These are phyloP conservation scores for Trichoderma arundinaceum DNA, from an alignment of 2,329 filamentous ascomycete genomes.

Conservation along the genomic window DNA sequence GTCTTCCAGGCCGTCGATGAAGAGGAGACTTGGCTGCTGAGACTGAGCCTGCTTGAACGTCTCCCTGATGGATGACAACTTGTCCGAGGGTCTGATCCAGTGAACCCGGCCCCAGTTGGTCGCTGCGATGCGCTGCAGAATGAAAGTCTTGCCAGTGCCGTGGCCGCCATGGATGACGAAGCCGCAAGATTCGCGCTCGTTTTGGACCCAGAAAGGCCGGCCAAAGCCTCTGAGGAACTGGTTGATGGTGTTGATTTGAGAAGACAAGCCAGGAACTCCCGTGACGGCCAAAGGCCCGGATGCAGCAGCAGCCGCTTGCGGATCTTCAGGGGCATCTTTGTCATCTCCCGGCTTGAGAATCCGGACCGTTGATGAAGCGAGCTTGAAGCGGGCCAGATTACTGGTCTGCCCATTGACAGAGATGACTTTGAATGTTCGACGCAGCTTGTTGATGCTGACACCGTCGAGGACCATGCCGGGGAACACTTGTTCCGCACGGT, in stretches of 20 bases:
- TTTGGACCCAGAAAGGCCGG: conserved; percentile 40
- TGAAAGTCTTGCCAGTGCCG: conserved; percentile 82
- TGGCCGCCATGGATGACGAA: conserved; percentile 80
- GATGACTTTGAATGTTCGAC: conserved; percentile 57
- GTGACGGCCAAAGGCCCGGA: conserved; percentile 52
- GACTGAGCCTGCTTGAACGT: conserved; percentile 71
- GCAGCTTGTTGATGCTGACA: conserved; percentile 45
- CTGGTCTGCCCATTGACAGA: conserved; percentile 60
- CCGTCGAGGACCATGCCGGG: conserved; percentile 74
- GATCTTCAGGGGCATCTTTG: conserved; percentile 29
- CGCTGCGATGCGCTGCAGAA: conserved; percentile 70
- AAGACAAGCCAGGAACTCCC: conserved; percentile 70
- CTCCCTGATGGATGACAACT: conserved; percentile 65
- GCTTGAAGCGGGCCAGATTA: conserved; percentile 52
- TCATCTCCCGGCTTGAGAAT: conserved; percentile 45
- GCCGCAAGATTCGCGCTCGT: conserved; percentile 54
- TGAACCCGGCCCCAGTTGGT: conserved; percentile 74
- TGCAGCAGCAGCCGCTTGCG: conserved; percentile 7
- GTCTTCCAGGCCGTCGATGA: conserved; percentile 78
- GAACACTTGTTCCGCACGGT: conserved; percentile 69
- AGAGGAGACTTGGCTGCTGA: conserved; percentile 74
- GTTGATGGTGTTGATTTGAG: conserved; percentile 71
- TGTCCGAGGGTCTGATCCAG: conserved; percentile 61
- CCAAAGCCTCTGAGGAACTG: conserved; percentile 65
- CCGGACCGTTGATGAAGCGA: conserved; percentile 47